phyloP scores from a whole-genome alignment of 257 asterid genomes.

The Salvia hispanica region DNA sequence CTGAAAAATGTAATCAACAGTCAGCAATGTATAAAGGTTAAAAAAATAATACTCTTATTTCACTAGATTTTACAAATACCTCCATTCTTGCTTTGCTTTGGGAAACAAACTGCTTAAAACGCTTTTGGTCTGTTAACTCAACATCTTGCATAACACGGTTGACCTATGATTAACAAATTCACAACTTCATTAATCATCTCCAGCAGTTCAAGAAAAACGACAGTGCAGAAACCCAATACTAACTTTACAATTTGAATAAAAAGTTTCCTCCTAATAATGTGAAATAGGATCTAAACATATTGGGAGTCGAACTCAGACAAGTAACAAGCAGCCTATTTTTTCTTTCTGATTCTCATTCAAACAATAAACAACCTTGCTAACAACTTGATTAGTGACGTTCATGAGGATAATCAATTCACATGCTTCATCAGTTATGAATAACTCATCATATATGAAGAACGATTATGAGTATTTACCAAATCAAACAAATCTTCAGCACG shows the following conservation, averaged over 20 bases:
- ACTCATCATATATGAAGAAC: not conserved
- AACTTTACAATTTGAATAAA: not conserved
- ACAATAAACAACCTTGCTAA: slow-evolving; percentile 9
- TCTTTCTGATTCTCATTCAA: not conserved
- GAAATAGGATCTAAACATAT: not conserved
- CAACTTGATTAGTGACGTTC: slow-evolving; percentile 16
- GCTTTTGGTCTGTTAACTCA: slow-evolving; percentile 87
- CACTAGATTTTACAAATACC: slow-evolving; percentile 48
- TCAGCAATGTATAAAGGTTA: slow-evolving; percentile 23
- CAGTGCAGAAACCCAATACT: not conserved
- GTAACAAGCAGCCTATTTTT: not conserved
- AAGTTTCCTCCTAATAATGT: not conserved
- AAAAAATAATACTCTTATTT: slow-evolving; percentile 6
- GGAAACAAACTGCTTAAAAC: slow-evolving; percentile 95
- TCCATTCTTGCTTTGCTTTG: slow-evolving; percentile 99
- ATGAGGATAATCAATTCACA: slow-evolving; percentile 6
- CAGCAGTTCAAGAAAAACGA: slow-evolving; percentile 19
- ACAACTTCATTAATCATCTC: slow-evolving; percentile 29
- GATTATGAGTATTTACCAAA: slow-evolving; percentile 55
- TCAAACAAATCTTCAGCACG: slow-evolving; percentile 83
- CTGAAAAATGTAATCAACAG: slow-evolving; percentile 57
- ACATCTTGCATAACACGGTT: slow-evolving; percentile 91
- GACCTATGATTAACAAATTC: slow-evolving; percentile 51
- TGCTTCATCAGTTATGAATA: slow-evolving; percentile 22
- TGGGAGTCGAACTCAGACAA: not conserved